Base-by-base conservation (phyloP, 2,329 filamentous ascomycete genomes). In the Fusarium pininemorale region DNA sequence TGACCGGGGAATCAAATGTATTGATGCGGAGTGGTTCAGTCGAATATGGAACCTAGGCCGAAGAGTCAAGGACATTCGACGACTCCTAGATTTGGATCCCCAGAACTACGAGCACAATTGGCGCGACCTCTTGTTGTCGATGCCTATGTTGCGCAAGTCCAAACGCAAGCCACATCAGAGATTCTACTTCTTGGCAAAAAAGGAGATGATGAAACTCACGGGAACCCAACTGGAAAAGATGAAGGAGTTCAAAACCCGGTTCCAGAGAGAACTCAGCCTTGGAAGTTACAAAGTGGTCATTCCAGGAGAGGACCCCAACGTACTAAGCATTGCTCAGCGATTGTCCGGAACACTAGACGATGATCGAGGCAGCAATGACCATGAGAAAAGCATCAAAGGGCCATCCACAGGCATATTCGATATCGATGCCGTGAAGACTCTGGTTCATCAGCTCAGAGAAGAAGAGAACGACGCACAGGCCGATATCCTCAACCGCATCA, bases 121-220 rank as follows among this genome's bases (percentile, higher is more conserved):
- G 78, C 70, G 73, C 15, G 70, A 75, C 16, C 41, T 75, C 30
- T 59, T 79, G 24, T 32, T 55, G 28, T 75, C 78, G 14, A 59
- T 79, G 37, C 78, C 78, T 11, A 71, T 72, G 70, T 41, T 77
- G 45, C 78, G 78, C 28, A 78, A 76, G 51, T 73, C 71, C 13
- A 60, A 63, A n/a, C 57, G 71, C 38, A 72, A 56, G 28, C 59
- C 66, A 6, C 66, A 72, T 32, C 71, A 78, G 42, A 66, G 64
- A 35, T 71, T 68, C 58, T 75, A 61, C 32, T 72, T 75, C 42
- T 60, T 78, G 13, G 73, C 76, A 7, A 78, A 75, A 39, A 74
- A 69, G 32, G 73, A 76, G 39, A 75, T 77, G 75, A 39, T 75
- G 54, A 70, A 39, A 18, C 45, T 73, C n/a, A 62, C 63, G 32